Conservation (phyloP, 805 yeast genomes). For the Saccharomycopsis vini region DNA sequence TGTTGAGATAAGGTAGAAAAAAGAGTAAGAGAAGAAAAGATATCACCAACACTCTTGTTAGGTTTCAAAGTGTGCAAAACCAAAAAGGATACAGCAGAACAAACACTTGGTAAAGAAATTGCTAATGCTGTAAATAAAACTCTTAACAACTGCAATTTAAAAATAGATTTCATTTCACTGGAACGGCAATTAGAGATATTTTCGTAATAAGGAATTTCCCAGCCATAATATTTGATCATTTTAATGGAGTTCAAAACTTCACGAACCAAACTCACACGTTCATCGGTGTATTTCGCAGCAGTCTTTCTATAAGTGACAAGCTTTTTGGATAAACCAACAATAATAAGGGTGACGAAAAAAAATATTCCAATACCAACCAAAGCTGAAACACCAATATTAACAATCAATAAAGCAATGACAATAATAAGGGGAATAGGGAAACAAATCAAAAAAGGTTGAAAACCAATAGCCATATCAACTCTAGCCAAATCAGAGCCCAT, state of each 20-base stretch:
- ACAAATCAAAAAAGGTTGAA: slow-evolving; percentile 46
- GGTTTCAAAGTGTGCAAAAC: slow-evolving; percentile 31
- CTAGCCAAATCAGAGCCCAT: slow-evolving; percentile 75
- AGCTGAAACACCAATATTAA: slow-evolving; percentile 61
- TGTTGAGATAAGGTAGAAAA: slow-evolving; percentile 55
- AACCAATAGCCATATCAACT: slow-evolving; percentile 58
- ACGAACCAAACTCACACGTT: slow-evolving; percentile 50
- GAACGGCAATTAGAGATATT: slow-evolving; percentile 44
- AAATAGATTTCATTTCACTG: slow-evolving; percentile 48
- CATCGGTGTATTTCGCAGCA: slow-evolving; percentile 55
- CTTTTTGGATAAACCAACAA: slow-evolving; percentile 36
- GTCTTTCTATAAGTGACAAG: slow-evolving; percentile 38
- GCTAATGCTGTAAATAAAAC: slow-evolving; percentile 46
- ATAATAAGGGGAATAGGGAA: slow-evolving; percentile 57
- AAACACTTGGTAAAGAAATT: slow-evolving; percentile 40
- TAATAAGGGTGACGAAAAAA: slow-evolving; percentile 20
- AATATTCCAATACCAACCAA: slow-evolving; percentile 56
- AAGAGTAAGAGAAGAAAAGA: slow-evolving; percentile 63
- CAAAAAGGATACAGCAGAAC: slow-evolving; percentile 47
- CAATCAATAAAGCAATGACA: slow-evolving; percentile 50
- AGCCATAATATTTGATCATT: slow-evolving; percentile 73
- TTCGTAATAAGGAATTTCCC: slow-evolving; percentile 70
- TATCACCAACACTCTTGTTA: slow-evolving; percentile 44
- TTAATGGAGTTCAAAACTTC: slow-evolving; percentile 56
- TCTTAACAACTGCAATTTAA: slow-evolving; percentile 52